Base-by-base conservation (phyloP, 1,284 basidiomycete genomes). In the Pterula multifida region DNA sequence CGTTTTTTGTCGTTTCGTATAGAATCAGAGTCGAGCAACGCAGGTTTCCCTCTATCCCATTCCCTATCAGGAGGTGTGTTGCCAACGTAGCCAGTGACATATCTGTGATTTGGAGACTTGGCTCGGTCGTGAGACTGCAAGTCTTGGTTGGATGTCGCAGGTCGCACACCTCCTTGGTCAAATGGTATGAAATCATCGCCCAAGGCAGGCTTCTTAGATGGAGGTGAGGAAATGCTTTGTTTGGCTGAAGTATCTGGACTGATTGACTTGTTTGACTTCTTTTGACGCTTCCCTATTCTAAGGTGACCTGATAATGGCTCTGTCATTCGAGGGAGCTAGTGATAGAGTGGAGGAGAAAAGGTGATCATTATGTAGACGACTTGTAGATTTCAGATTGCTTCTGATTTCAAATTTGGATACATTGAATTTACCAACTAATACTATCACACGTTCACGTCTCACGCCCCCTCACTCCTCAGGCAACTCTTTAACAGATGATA, bases 151-250 rank as follows among this genome's bases (percentile, higher is more conserved):
- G n/a, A n/a, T n/a, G n/a, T n/a, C n/a, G n/a, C n/a, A n/a, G n/a
- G n/a, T n/a, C n/a, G n/a, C n/a, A n/a, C n/a, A n/a, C n/a, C n/a
- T 19, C 65, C 62, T 13, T 66, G 63, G 1, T 57, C 62, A 58
- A 86, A 78, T 0, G 76, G 68, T 55, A 87, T 75, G 58, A 79
- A 85, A 55, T 86, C 82, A 45, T 75, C 71, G 24, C 70, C 71
- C 9, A 65, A 63, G 24, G 62, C 64, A 36, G 70, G 65, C 26
- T 52, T 51, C 35, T 24, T 51, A 36, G 50, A 45, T 21, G 51
- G 49, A 32, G 48, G 51, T 48, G n/a, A 11, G 39, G 13, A 17
- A 4, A 22, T 13, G 23, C 22, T 47, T 3, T 9, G 13, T 47
- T 24, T 24, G 9, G 45, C 19, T 15, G 26, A 47, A 25, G 45